These are phyloP conservation scores for Pleurotus giganteus DNA, from an alignment of 768 basidiomycete genomes.

Conservation along the genomic window DNA sequence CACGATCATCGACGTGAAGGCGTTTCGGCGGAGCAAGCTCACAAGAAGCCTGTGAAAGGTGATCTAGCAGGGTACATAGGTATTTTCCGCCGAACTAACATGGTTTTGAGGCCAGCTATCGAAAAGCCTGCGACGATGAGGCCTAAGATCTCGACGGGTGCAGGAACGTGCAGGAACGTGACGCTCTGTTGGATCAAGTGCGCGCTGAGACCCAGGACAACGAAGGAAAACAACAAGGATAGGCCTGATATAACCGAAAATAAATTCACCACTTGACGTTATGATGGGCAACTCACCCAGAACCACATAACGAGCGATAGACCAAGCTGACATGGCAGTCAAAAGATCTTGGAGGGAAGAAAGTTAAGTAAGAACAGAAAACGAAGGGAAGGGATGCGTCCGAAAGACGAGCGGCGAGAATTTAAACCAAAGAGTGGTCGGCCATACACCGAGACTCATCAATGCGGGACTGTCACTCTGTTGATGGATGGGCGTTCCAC, in stretches of 20 bases:
- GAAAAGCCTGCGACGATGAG: background rate
- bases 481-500: too few species aligned
- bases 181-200: background rate
- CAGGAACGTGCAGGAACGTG: background rate
- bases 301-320: slow-evolving; percentile 6
- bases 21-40: background rate
- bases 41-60: background rate
- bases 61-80: background rate
- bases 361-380: background rate
- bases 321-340: background rate
- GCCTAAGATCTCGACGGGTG: background rate
- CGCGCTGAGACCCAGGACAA: slow-evolving; percentile 1
- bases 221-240: slow-evolving; percentile 1
- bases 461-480: too few species aligned
- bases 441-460: too few species aligned
- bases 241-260: background rate
- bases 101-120: background rate
- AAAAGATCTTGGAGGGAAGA: background rate
- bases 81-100: background rate
- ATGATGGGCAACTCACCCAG: background rate
- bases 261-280: too few species aligned
- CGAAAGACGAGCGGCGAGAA: too few species aligned
- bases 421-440: too few species aligned
- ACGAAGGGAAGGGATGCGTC: background rate
- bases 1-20: slow-evolving; percentile 5